Percentiles rank a stretch among this genome's conserved stretches.
phyloP scores from a whole-genome alignment of 352 stramenopile species.

The Phytophthora chlamydospora region DNA sequence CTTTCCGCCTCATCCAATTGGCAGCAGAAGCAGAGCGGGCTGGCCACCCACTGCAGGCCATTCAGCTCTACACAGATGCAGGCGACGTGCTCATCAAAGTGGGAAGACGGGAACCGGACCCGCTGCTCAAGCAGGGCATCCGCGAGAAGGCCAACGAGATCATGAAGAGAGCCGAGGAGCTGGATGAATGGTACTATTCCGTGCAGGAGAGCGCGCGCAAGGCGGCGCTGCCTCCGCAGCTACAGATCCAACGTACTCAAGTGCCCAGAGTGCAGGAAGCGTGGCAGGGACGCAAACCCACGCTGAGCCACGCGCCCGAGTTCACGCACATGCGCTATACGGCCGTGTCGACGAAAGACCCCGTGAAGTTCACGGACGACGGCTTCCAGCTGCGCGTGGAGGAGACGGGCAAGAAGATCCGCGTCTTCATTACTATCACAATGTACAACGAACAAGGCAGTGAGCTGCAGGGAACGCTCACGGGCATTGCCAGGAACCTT shows the following conservation, averaged over 20 bases:
- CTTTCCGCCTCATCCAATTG: slow-evolving; percentile 55
- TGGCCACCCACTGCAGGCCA: slow-evolving; percentile 41
- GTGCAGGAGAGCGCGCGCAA: slow-evolving; percentile 46
- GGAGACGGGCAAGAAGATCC: slow-evolving; percentile 40
- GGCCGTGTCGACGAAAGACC: slow-evolving; percentile 50
- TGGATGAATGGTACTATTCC: slow-evolving; percentile 52
- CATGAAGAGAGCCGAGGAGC: slow-evolving; percentile 52
- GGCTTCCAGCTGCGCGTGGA: slow-evolving; percentile 48
- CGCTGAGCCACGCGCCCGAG: slow-evolving; percentile 36
- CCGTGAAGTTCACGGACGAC: slow-evolving; percentile 48
- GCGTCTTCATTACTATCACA: slow-evolving; percentile 56
- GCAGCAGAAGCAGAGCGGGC: slow-evolving; percentile 47
- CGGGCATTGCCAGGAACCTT: slow-evolving; percentile 46
- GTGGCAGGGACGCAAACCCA: slow-evolving; percentile 39
- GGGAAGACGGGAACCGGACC: slow-evolving; percentile 40
- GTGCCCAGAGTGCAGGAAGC: slow-evolving; percentile 50
- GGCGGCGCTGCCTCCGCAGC: slow-evolving; percentile 38
- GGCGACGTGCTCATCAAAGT: slow-evolving; percentile 43
- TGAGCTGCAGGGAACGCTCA: slow-evolving; percentile 48
- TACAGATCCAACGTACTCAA: slow-evolving; percentile 47
- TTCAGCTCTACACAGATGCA: slow-evolving; percentile 51
- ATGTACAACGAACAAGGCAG: slow-evolving; percentile 61
- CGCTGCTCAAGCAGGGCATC: slow-evolving; percentile 49
- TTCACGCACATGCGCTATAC: slow-evolving; percentile 60
- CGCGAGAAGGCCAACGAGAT: slow-evolving; percentile 51